Base-by-base conservation (phyloP, 1,139 yeast genomes). In the Nadsonia commutata region DNA sequence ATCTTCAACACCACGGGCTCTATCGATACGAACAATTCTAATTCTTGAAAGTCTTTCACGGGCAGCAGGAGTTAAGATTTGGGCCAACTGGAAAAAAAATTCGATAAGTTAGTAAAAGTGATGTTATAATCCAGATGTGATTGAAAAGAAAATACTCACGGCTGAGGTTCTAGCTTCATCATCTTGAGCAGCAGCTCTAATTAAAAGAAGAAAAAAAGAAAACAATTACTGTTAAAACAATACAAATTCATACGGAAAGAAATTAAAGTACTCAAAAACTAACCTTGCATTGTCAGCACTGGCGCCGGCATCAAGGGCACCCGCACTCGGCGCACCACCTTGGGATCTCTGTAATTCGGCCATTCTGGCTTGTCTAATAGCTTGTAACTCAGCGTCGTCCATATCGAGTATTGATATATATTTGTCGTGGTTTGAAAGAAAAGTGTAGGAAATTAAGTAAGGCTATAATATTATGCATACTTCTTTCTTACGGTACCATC, bases 1-100 rank as follows among this genome's bases (percentile, higher is more conserved):
- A 50, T 80, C 78, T 57, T 90, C 97, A n/a, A 88, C 96, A 60
- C 84, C 83, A 41, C 74, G 72, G 1, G 95, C 97, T 44, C 97
- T 70, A 46, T 90, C 97, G 2, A 94, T 93, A 56, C 90, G 74
- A 38, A 90, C 98, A 56, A 90, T 74, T 39, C 88, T 70, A 23
- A 90, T 94, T 47, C 98, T 70, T 31, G 90, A 76, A 45, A 90
- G 70, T 50, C 98, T 71, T 59, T 90, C 97, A 43, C 94, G 71
- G 1, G 97, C 98, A 43, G 72, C 76, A 6, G 86, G 78, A 47
- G 82, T 83, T 41, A 90, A 66, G 16, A 84, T 71, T 52, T 82
- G 88, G 3, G 84, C 72, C 45, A 88, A 64, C 63, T 61, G 42
- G 27, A 22, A 22, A 22, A 22, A 22, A 7, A 22, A 22, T 22